phyloP scores from a whole-genome alignment of 169 alveolate genomes.

The Eimeria acervulina region DNA sequence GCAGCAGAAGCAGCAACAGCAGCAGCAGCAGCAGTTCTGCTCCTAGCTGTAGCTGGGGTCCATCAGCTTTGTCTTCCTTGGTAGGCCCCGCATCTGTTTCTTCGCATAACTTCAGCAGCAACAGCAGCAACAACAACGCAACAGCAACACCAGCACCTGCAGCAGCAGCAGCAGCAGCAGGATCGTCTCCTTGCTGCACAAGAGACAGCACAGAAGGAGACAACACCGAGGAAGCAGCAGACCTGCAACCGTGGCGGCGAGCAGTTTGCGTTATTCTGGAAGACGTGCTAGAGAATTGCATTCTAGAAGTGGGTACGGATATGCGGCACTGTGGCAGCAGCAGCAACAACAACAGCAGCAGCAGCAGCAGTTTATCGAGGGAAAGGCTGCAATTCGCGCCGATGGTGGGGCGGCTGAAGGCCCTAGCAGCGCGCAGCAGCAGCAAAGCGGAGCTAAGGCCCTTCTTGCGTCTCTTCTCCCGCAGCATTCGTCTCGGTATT shows the following conservation, averaged over 20 bases:
- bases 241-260: constrained; percentile 45
- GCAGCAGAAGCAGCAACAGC: too few relatives aligned
- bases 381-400: constrained; percentile 49
- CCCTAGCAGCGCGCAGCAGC: constrained; percentile 67
- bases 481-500: constrained; percentile 46
- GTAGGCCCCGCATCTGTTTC: not conserved
- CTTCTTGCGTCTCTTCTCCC: constrained; percentile 27
- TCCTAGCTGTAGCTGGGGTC: too few relatives aligned
- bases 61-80: too few relatives aligned
- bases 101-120: not conserved
- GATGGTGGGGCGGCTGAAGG: constrained; percentile 60
- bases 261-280: constrained; percentile 49
- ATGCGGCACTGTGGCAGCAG: constrained; percentile 37
- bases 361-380: too few relatives aligned
- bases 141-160: too few relatives aligned
- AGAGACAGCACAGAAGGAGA: not conserved
- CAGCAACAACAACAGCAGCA: too few relatives aligned
- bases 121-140: constrained; percentile 11
- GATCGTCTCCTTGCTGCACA: not conserved
- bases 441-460: constrained; percentile 71
- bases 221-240: not conserved
- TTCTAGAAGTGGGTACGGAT: constrained; percentile 14
- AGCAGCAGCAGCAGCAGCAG: too few relatives aligned
- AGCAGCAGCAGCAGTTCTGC: constrained; percentile 3
- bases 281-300: constrained; percentile 53